Conservation (phyloP, 2,329 filamentous ascomycete genomes). For the Teratosphaeria pseudoeucalypti region DNA sequence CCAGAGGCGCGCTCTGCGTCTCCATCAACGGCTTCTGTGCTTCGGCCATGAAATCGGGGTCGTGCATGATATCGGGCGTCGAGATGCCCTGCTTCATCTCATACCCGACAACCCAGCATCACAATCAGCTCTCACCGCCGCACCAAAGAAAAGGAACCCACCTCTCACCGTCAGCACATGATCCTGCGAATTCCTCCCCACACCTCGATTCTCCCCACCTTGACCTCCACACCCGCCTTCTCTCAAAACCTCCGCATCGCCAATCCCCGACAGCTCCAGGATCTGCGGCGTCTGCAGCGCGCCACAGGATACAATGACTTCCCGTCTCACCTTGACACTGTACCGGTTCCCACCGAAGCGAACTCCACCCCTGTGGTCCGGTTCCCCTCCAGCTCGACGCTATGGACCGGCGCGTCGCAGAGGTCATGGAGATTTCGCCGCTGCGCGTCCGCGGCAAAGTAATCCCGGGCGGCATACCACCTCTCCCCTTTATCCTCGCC, state of each 20-base stretch:
- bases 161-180: conserved; percentile 7
- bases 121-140: conserved; percentile 7
- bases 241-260: conserved; percentile 38
- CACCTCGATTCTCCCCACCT: conserved; percentile 39
- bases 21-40: conserved; percentile 24
- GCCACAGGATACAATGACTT: conserved; percentile 8
- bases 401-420: conserved; percentile 20
- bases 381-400: conserved; percentile 19
- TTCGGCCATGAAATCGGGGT: conserved; percentile 23
- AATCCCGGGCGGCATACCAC: conserved; percentile 25
- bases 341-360: conserved; percentile 27
- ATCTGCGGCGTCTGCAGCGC: conserved; percentile 41
- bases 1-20: conserved; percentile 23
- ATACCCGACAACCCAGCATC: conserved; percentile 9
- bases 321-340: conserved; percentile 32
- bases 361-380: conserved; percentile 32
- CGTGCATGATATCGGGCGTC: conserved; percentile 21
- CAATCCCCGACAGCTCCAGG: conserved; percentile 52
- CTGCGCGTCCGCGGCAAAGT: conserved; percentile 21
- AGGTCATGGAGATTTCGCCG: conserved; percentile 23
- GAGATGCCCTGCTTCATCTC: conserved; percentile 14
- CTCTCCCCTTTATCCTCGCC: conserved; percentile 7
- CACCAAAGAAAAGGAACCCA: background rate
- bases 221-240: conserved; percentile 36
- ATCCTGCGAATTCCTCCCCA: conserved; percentile 31